Evolutionary conservation across 2,329 filamentous ascomycete species (phyloP).

Genomic region (Monilinia vaccinii-corymbosi): DNA sequence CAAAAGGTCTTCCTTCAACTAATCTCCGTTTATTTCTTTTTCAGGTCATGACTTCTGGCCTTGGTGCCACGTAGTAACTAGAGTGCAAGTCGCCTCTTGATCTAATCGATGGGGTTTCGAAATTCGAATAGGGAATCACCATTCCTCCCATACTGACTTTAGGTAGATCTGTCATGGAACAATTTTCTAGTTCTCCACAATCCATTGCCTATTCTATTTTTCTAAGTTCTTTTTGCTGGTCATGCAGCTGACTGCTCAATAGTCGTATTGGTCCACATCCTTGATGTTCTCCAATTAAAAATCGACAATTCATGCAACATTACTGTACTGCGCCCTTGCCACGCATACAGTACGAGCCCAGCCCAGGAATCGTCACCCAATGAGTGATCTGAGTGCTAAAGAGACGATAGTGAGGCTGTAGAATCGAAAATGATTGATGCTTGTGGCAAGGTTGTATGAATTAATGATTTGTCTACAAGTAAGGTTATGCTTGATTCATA

Average conservation of each 20-base stretch:
- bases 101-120: background rate
- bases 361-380: conserved; percentile 2
- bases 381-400: conserved; percentile 3
- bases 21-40: background rate
- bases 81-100: background rate
- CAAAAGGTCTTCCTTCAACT: background rate
- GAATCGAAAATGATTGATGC: conserved; percentile 4
- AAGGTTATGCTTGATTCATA: background rate
- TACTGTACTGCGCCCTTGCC: background rate
- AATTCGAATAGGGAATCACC: background rate
- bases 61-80: background rate
- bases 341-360: conserved; percentile 3
- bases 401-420: conserved; percentile 4
- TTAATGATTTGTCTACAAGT: background rate
- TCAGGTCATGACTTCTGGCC: background rate
- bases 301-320: conserved; percentile 2
- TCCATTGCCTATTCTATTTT: background rate
- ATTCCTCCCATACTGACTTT: background rate
- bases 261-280: background rate
- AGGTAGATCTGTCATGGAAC: background rate
- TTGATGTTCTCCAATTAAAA: conserved; percentile 4
- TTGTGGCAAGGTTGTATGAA: background rate
- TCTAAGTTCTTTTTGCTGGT: background rate
- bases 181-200: background rate
- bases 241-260: background rate